Evolutionary conservation across 176 grass and related monocot genomes (phyloP).

Genomic region (Eleusine coracana): DNA sequence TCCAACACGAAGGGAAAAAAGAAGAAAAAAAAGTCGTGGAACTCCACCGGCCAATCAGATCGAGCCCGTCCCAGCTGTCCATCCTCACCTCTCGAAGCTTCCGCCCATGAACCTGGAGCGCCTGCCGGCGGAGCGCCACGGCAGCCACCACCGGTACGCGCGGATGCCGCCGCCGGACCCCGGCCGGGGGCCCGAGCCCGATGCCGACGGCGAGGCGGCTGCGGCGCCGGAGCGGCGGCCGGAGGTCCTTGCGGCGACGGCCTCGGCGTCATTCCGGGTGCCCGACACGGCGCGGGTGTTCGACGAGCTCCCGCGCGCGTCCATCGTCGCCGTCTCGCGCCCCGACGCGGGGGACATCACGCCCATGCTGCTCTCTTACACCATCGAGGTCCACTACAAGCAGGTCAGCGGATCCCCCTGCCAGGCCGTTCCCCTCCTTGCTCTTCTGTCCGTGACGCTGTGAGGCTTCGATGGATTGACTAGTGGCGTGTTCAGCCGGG

Average conservation of each 20-base stretch:
- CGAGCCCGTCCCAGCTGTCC: slow-evolving; percentile 25
- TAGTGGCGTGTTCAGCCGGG: not conserved
- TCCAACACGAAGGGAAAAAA: not conserved
- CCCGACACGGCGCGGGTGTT: slow-evolving; percentile 64
- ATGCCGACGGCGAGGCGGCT: slow-evolving; percentile 8
- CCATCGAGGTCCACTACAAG: slow-evolving; percentile 93
- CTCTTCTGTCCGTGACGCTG: not conserved
- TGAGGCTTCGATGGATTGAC: not conserved
- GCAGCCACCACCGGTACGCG: slow-evolving; percentile 40
- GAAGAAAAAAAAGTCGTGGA: not conserved
- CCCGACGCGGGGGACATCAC: slow-evolving; percentile 94
- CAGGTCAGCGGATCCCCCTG: slow-evolving; percentile 56
- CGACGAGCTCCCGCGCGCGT: slow-evolving; percentile 74
- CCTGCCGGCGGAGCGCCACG: slow-evolving; percentile 39
- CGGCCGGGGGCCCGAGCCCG: slow-evolving; percentile 26
- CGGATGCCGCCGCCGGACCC: slow-evolving; percentile 48
- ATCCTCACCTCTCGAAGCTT: slow-evolving; percentile 19
- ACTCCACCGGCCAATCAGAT: slow-evolving; percentile 44
- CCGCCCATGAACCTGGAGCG: slow-evolving; percentile 57
- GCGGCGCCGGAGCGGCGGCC: slow-evolving; percentile 35
- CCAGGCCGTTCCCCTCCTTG: not conserved
- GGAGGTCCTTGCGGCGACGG: slow-evolving; percentile 55
- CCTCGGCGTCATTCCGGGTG: slow-evolving; percentile 64
- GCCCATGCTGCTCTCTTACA: slow-evolving; percentile 89
- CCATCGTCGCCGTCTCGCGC: slow-evolving; percentile 73